Conservation (phyloP, 78 protist species). For the Protostelium mycophagum region DNA sequence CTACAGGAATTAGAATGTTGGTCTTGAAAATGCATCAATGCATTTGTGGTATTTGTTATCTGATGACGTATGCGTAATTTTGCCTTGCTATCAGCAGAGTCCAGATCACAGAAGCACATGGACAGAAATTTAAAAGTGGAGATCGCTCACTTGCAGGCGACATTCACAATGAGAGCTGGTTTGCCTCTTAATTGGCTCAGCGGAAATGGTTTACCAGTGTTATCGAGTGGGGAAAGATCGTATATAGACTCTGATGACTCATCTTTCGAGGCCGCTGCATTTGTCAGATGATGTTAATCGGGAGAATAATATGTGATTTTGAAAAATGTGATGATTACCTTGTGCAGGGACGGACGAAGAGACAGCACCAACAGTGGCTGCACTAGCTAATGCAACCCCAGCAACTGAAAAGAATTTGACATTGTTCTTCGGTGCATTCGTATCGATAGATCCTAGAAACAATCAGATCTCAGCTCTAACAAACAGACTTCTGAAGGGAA, state of each 20-base stretch:
- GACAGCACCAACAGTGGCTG: neutral
- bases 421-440: neutral
- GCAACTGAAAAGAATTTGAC: neutral
- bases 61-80: too few species aligned
- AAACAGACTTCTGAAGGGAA: neutral
- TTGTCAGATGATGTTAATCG: neutral
- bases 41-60: too few species aligned
- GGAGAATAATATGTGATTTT: neutral
- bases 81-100: too few species aligned
- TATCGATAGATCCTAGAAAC: neutral
- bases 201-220: neutral
- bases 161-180: neutral
- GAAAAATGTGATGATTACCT: neutral
- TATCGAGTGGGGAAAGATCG: neutral
- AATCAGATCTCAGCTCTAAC: neutral
- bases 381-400: neutral
- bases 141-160: neutral
- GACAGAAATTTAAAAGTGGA: too few species aligned
- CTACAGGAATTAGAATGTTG: too few species aligned
- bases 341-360: too few species aligned
- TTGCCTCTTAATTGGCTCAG: neutral
- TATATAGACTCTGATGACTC: neutral
- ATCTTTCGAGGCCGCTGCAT: too few species aligned
- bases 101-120: too few species aligned
- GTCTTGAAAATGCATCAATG: too few species aligned